phyloP scores from a whole-genome alignment of 106 monocot genomes.

The Dendrobium officinale region DNA sequence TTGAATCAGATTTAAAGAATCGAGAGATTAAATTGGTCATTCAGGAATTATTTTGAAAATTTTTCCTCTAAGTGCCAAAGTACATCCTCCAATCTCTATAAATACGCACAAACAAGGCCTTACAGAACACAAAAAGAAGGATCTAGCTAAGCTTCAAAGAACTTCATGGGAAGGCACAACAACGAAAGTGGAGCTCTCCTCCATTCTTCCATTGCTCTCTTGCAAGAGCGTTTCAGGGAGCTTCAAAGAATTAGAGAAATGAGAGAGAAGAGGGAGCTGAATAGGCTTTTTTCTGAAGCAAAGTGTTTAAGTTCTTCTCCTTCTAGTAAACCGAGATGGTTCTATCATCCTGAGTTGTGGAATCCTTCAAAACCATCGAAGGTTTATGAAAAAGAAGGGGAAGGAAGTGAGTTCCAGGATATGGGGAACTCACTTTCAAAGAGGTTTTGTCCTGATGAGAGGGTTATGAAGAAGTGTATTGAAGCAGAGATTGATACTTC shows the following conservation, averaged over 20 bases:
- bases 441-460: too few relatives aligned
- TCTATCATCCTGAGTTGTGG: conserved; percentile 40
- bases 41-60: too few relatives aligned
- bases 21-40: too few relatives aligned
- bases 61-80: too few relatives aligned
- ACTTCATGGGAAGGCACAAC: conserved; percentile 10
- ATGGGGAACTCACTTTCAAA: conserved; percentile 7
- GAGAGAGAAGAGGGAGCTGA: conserved; percentile 54
- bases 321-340: conserved; percentile 31
- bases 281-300: conserved; percentile 2
- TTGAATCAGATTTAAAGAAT: too few relatives aligned
- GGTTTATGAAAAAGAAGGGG: not conserved
- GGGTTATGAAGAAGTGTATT: not conserved
- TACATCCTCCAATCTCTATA: not conserved
- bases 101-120: not conserved
- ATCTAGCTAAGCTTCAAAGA: not conserved
- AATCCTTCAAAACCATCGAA: conserved; percentile 18
- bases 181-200: not conserved
- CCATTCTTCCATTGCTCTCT: conserved; percentile 57
- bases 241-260: conserved; percentile 52
- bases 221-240: conserved; percentile 73
- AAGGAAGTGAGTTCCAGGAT: conserved; percentile 8
- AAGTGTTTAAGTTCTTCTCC: not conserved
- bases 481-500: conserved; percentile 56
- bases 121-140: not conserved